These are phyloP conservation scores for Ligustrum vulgare DNA, from an alignment of 257 asterid species.

Conservation along the genomic window DNA sequence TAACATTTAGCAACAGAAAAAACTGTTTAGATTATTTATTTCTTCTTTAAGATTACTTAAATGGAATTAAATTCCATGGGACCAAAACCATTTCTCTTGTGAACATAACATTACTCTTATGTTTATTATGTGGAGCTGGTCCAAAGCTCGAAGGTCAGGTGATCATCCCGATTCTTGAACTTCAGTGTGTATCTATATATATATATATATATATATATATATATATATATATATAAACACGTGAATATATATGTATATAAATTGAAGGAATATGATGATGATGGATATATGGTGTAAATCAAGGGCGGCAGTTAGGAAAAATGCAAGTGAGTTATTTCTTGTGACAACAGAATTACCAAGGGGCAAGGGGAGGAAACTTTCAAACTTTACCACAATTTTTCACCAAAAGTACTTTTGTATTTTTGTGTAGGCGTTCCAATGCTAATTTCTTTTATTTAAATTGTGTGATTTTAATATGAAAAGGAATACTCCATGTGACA, in stretches of 20 bases:
- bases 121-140: no score
- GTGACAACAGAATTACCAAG: conserved; percentile 26
- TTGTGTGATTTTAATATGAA: background rate
- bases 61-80: no score
- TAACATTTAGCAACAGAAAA: no score
- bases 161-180: background rate
- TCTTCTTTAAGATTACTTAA: no score
- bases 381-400: conserved; percentile 18
- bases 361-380: conserved; percentile 5
- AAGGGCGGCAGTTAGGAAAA: conserved; percentile 23
- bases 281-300: background rate
- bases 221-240: no score
- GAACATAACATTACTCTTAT: no score
- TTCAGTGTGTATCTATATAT: background rate
- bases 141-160: no score
- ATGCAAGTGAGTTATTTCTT: conserved; percentile 32
- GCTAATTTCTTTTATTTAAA: background rate
- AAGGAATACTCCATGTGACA: conserved; percentile 31
- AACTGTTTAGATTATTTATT: no score
- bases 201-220: no score
- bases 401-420: background rate
- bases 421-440: background rate
- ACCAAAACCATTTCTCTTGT: no score
- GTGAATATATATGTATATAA: background rate
- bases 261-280: conserved; percentile 3